These are phyloP conservation scores for Sphaerobolus stellatus DNA, from an alignment of 1,284 basidiomycete species.

Conservation along the genomic window DNA sequence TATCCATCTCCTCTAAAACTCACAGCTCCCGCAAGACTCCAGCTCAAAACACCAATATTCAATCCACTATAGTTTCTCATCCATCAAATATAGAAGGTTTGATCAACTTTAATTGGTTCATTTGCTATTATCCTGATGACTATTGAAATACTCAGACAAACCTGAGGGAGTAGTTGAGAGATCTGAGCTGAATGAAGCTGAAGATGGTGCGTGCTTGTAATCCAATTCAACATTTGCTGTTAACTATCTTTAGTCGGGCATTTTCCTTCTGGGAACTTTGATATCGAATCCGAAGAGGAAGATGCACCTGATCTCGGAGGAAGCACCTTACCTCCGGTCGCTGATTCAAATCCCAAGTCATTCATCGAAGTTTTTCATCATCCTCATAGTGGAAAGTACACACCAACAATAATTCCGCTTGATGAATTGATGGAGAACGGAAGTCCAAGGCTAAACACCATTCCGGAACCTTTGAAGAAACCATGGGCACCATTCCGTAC, in stretches of 20 bases:
- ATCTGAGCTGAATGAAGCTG: neutral
- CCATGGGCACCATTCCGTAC: neutral
- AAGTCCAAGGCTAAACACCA: neutral
- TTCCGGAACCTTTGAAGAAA: neutral
- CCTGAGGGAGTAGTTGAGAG: neutral
- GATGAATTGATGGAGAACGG: neutral
- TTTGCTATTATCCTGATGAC: neutral
- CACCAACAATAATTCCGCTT: neutral
- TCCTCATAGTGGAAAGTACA: neutral
- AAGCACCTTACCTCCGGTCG: neutral
- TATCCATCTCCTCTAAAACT: no score
- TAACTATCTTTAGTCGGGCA: neutral
- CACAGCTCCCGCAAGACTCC: neutral
- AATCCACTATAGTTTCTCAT: no score
- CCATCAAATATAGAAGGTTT: neutral
- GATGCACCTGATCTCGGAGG: no score
- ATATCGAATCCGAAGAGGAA: neutral
- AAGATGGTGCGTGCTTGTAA: neutral
- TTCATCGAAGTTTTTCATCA: neutral
- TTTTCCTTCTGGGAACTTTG: neutral
- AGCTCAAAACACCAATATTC: neutral
- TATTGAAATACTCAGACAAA: neutral
- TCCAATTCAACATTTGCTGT: neutral
- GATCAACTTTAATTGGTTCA: neutral
- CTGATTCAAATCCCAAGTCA: neutral